A percentile compares a stretch with the other conserved stretches of the same genome.
Conservation (phyloP, 139 green algal genomes). For the Klebsormidium nitens region DNA sequence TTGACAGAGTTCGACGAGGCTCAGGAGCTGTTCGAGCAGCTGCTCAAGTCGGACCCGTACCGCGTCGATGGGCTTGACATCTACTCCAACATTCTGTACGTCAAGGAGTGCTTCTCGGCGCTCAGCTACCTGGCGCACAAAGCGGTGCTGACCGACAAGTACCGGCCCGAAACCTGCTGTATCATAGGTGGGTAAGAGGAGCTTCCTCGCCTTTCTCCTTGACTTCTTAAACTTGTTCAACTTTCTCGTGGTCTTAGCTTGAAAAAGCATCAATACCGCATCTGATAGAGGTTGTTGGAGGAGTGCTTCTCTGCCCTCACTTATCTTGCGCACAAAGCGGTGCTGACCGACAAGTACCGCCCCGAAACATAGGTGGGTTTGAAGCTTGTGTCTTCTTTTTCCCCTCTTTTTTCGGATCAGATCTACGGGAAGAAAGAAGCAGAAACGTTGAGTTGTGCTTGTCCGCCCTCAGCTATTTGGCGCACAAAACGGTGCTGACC, state of each 20-base stretch:
- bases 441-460: constrained; percentile 46
- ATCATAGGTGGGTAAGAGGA: constrained; percentile 52
- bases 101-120: constrained; percentile 47
- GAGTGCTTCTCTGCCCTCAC: constrained; percentile 56
- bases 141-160: constrained; percentile 71
- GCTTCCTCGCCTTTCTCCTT: neutral
- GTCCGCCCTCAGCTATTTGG: constrained; percentile 71
- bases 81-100: constrained; percentile 91
- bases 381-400: neutral
- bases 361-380: constrained; percentile 64
- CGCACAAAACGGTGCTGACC: constrained; percentile 60
- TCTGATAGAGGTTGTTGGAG: no score
- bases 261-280: no score
- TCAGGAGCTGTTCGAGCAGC: constrained; percentile 58
- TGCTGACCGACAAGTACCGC: constrained; percentile 77
- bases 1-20: constrained; percentile 41
- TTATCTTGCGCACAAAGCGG: constrained; percentile 71
- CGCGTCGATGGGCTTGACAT: constrained; percentile 85
- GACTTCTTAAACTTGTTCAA: no score
- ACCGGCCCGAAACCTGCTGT: constrained; percentile 86
- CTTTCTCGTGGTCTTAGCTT: no score
- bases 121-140: constrained; percentile 81
- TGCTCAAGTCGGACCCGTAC: constrained; percentile 73
- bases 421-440: no score
- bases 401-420: no score